Base-by-base conservation (phyloP, 495 filamentous ascomycete species). In the Astrothelium subdiscretum region DNA sequence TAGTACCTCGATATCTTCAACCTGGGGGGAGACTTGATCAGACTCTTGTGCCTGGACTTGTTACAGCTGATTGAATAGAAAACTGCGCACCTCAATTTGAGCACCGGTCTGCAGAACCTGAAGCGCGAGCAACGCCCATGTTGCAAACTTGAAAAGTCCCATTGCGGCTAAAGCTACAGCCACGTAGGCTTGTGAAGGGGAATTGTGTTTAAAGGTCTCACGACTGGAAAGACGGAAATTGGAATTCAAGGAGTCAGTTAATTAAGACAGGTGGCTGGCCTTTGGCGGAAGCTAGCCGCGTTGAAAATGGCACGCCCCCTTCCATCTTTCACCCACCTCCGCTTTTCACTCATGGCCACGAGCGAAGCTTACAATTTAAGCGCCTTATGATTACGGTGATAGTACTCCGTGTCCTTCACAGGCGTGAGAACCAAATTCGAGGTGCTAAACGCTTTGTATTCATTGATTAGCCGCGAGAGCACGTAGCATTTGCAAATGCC, bases 1-100 rank as follows among this genome's bases (percentile, higher is more conserved):
- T n/a, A 72, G 72, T 62, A 79, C 75, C 69, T 80, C 80, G 63
- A 78, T 70, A 62, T 68, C 48, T 29, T 54, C 48, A 54, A 54
- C 24, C 48, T 54, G 48, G 6, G 48, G 10, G 8, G 5, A 29
- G 6, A 54, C 29, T 11, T 20, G 8, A 3, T 54, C 20, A 54
- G 48, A 12, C 5, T 54, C 48, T 54, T 10, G 22, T 8, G 6
- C 24, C 24, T 5, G 24, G 8, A 54, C 15, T 10, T 29, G 12
- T 29, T 11, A 24, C 6, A 10, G 2, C 15, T 54, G 8, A 24
- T 26, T 29, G 12, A 54, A 29, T 10, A 29, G 24, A 54, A 29
- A 29, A 54, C 8, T 27, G 20, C 24, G 24, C 15, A 54, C 48
- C 48, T 54, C 48, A 29, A 54, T 12, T 11, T 3, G 22, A 20